These are phyloP conservation scores for Leccinum aurantiacum DNA, from an alignment of 768 basidiomycete genomes.

Conservation along the genomic window DNA sequence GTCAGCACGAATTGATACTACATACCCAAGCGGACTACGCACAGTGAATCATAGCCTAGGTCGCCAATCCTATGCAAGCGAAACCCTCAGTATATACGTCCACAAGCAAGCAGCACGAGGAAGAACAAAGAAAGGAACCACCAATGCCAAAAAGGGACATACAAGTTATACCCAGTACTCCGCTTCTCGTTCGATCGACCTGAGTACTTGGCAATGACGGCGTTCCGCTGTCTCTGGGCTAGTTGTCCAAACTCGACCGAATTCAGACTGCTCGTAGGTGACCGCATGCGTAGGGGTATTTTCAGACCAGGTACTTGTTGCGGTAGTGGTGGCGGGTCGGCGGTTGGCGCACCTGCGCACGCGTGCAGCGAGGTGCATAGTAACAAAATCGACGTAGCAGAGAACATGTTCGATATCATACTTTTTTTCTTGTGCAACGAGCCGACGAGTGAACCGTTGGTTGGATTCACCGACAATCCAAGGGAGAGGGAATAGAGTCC, in stretches of 20 bases:
- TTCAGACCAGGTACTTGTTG: conserved; percentile 13
- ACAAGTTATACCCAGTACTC: conserved; percentile 53
- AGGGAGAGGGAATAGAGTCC: background rate
- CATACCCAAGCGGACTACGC: conserved; percentile 10
- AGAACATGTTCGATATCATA: conserved; percentile 18
- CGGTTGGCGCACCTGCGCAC: conserved; percentile 17
- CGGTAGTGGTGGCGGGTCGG: background rate
- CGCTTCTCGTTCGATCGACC: conserved; percentile 36
- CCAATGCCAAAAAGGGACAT: conserved; percentile 16
- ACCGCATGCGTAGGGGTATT: conserved; percentile 25
- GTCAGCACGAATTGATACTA: conserved; percentile 1
- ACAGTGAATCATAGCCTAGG: conserved; percentile 68
- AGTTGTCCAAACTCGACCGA: conserved; percentile 9
- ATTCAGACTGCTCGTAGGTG: conserved; percentile 3
- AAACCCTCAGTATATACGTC: background rate
- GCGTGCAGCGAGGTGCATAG: conserved; percentile 14
- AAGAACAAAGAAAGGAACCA: background rate
- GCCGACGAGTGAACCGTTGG: background rate
- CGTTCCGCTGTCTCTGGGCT: conserved; percentile 48
- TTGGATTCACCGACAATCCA: background rate
- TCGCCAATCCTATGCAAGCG: conserved; percentile 52
- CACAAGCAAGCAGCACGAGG: background rate
- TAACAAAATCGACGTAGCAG: conserved; percentile 11
- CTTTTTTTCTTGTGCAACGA: background rate
- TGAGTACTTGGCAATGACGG: conserved; percentile 48